Base-by-base conservation (phyloP, 2,329 filamentous ascomycete species). In the Tolypocladium paradoxum region DNA sequence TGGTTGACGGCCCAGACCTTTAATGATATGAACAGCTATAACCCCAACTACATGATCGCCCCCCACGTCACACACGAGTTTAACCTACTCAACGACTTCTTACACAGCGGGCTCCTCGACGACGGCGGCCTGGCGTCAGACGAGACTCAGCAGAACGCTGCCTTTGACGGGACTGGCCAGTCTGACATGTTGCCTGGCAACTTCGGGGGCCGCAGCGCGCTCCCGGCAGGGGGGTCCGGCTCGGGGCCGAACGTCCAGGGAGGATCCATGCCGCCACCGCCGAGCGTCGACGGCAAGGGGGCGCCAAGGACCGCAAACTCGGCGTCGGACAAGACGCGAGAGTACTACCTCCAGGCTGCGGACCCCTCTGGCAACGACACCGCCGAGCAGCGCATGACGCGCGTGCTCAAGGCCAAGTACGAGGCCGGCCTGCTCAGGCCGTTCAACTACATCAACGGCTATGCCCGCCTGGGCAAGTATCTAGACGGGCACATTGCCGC, bases 381-480 rank as follows among this genome's bases (percentile, higher is more conserved):
- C 24, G 90, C 93, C 14, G 91, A 96, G 69, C 90, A 96, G 68
- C 87, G 93, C 55, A 96, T 99, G 88, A 87, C 92, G 64, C 90
- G 93, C 61, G 82, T 99, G 7, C 81, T 99, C 53, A 88, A 87
- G 67, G 93, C 93, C 57, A 99, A 99, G 70, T 95, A 96, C 70
- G 91, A 97, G 60, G 93, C 93, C 1, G 93, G 93, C 2, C 78
- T 99, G 64, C 76, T 99, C 54, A 93, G 91, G 65, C 93, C 93
- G 1, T 99, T 99, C 78, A 97, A 97, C 73, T 99, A 99, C 69
- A 89, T 97, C 61, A 95, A 95, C 64, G 93, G 93, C 14, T 99
- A 99, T 68, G 87, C 90, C 12, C 82, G 90, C 34, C 75, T 99
- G 48, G 89, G 90, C 57, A 84, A 86, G 57, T 99, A 96, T 68